phyloP scores from a whole-genome alignment of 106 monocot species.

The Allium sativum region DNA sequence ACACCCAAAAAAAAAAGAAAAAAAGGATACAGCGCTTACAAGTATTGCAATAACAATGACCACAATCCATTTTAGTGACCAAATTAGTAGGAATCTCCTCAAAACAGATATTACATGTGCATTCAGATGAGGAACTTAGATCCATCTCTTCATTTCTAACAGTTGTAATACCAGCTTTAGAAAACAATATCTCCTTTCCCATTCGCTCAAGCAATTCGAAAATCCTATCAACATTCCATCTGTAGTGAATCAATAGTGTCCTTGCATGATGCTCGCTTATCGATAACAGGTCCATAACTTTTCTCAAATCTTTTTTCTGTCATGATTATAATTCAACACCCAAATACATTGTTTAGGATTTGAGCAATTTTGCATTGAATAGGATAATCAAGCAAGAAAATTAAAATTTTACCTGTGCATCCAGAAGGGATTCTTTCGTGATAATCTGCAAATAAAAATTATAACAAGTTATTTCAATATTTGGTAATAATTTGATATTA shows the following conservation, averaged over 20 bases:
- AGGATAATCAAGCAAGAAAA: conserved; percentile 3
- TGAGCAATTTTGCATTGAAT: neutral
- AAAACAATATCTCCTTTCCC: conserved; percentile 7
- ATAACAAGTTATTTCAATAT: no score
- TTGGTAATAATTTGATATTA: no score
- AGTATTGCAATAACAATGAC: conserved; percentile 68
- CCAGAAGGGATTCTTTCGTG: conserved; percentile 73
- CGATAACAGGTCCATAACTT: conserved; percentile 72
- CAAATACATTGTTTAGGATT: neutral
- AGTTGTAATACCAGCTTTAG: conserved; percentile 7
- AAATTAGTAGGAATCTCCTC: conserved; percentile 37
- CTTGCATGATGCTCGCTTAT: conserved; percentile 82
- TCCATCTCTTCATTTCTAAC: neutral
- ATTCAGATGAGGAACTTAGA: conserved; percentile 6
- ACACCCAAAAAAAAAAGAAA: no score
- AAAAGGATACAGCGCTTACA: conserved; percentile 24
- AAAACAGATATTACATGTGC: conserved; percentile 62
- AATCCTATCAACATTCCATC: conserved; percentile 47
- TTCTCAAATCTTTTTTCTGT: conserved; percentile 73
- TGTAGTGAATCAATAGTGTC: conserved; percentile 74
- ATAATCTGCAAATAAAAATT: conserved; percentile 42
- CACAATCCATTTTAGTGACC: conserved; percentile 66
- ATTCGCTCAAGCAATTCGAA: conserved; percentile 9
- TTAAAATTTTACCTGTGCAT: conserved; percentile 55
- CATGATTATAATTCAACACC: conserved; percentile 2